Evolutionary conservation across 2,329 filamentous ascomycete genomes (phyloP), one percentile per base, ranked within the genome.

Genomic region (Fusarium abutilonis): DNA sequence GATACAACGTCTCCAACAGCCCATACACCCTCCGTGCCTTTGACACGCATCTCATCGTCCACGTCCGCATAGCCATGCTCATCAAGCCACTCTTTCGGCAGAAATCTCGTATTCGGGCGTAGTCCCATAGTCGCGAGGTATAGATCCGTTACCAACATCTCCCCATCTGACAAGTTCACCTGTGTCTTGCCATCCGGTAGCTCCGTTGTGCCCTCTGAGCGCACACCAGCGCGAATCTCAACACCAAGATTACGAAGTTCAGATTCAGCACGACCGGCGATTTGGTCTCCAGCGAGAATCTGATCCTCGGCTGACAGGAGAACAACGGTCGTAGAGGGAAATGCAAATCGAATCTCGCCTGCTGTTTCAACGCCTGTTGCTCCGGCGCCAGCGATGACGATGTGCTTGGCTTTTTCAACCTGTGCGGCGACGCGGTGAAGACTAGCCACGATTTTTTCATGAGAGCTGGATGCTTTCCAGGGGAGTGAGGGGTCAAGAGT

Each of bases 111-210:
- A 72, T 87, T 88, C 40, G 85, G 82, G 17, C 76, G 68, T 36
- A 86, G 72, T 29, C 86, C 86, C 66, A 81, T 79, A 4, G 84
- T 84, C 6, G 84, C 80, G 21, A 88, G 74, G 71, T 85, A 85
- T n/a, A 84, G 57, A 66, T 88, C 85, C 2, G 83, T 84, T 8
- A 74, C 63, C 56, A 86, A 66, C 45, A 72, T 81, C 60, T 80
- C 77, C 60, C 82, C 82, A 55, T 73, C 74, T 31, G 74, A 73
- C 8, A 87, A 76, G 34, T 70, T 69, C 17, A 87, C 75, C 66
- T 82, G 78, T 4, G 80, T 83, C 71, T 79, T 79, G 53, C 80
- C 82, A 56, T 78, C 75, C 2, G 72, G 62, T 35, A 76, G 66
- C 3, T 68, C 62, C n/a, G 67, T 67, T 15, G 76, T 66, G 3